These are phyloP conservation scores for Corymbia maculata DNA, from an alignment of 345 rosid species.

Conservation along the genomic window DNA sequence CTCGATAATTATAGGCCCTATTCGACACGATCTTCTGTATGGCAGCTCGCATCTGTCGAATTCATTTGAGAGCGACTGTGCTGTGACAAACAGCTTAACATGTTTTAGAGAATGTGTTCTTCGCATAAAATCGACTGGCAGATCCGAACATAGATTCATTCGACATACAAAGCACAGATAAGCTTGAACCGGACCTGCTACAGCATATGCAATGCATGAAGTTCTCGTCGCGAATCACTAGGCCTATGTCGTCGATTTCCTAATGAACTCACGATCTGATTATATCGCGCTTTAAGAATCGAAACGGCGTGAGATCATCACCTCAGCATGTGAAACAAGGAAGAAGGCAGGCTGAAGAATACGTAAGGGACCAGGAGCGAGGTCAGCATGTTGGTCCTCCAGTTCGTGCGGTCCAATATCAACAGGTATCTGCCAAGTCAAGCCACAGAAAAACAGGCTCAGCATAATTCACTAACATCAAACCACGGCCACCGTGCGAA, in stretches of 20 bases:
- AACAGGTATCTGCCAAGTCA: slow-evolving; percentile 50
- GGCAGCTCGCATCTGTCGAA: neutral
- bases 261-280: neutral
- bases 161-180: neutral
- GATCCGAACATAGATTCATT: neutral
- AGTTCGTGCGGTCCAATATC: slow-evolving; percentile 88
- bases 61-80: accelerated
- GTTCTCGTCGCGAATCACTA: neutral
- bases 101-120: neutral
- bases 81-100: neutral
- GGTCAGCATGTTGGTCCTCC: slow-evolving; percentile 93
- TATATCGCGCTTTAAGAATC: neutral
- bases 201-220: neutral
- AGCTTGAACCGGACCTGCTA: neutral
- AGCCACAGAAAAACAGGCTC: neutral
- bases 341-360: slow-evolving; percentile 67
- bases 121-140: neutral
- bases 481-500: neutral
- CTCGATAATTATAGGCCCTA: neutral
- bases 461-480: neutral
- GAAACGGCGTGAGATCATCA: neutral
- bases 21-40: neutral
- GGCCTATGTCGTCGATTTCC: neutral
- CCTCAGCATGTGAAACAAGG: slow-evolving; percentile 70
- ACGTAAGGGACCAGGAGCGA: slow-evolving; percentile 84